phyloP scores from a whole-genome alignment of 495 filamentous ascomycete genomes.

The Penicillium cataractarum region DNA sequence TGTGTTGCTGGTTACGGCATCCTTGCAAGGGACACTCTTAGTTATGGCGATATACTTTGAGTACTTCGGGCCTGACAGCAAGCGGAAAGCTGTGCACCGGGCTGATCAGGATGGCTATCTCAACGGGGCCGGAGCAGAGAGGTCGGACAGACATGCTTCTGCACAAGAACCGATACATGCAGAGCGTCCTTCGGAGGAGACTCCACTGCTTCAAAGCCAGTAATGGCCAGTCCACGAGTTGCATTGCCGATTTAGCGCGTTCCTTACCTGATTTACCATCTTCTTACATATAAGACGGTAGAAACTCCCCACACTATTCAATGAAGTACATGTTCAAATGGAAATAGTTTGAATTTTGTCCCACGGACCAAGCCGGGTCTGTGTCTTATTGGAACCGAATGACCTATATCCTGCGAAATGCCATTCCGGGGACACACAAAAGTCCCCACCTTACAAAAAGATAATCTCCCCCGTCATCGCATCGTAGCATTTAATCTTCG shows the following conservation, averaged over 20 bases:
- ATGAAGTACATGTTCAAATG: constrained; percentile 8
- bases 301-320: background rate
- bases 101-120: constrained; percentile 41
- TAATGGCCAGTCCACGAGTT: constrained; percentile 11
- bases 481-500: constrained; percentile 24
- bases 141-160: constrained; percentile 12
- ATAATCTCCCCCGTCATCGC: constrained; percentile 24
- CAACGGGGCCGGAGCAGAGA: constrained; percentile 33
- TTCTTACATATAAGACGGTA: constrained; percentile 12
- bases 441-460: constrained; percentile 8
- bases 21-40: constrained; percentile 82
- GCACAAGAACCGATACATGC: constrained; percentile 29
- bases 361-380: constrained; percentile 1
- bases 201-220: constrained; percentile 44
- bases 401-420: constrained; percentile 7
- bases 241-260: background rate
- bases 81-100: constrained; percentile 34
- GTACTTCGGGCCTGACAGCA: constrained; percentile 43
- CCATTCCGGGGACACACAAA: constrained; percentile 10
- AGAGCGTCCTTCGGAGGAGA: constrained; percentile 51
- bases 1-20: constrained; percentile 81
- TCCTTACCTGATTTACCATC: too few species aligned
- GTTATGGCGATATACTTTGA: constrained; percentile 82
- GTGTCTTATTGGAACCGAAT: background rate
- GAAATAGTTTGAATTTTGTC: background rate